Base-by-base conservation (phyloP, 495 filamentous ascomycete species). In the Penicillium herquei region DNA sequence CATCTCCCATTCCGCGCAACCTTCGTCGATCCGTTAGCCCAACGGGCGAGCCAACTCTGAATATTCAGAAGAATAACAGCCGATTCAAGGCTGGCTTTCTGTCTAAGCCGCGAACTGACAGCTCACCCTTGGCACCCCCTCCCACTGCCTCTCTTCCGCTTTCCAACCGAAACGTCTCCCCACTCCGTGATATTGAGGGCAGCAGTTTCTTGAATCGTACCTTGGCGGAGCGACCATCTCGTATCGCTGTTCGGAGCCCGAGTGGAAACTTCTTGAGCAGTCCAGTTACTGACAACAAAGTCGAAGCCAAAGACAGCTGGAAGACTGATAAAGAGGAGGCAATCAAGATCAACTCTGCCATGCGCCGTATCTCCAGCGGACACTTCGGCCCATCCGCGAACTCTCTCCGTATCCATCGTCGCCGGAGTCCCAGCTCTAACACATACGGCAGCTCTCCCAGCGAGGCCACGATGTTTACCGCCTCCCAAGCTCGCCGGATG, bases 61-160 rank as follows among this genome's bases (percentile, higher is more conserved):
- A 69, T 35, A 56, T 76, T 35, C 67, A 67, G 16, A 77, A 74
- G 61, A 92, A 89, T 62, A 83, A 81, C 51, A 92, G 84, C 70
- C 82, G 94, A 34, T 96, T 98, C 78, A 89, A 96, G 65, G 80
- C 92, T 33, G 94, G 94, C 26, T 96, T 96, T 69, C 76, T 98
- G 49, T 86, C 88, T 16, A 96, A 96, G 76, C 21, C 21, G 21
- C 86, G 81, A 58, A 59, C 70, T 1, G 74, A 81, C 52, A 84
- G 82, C 54, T 90, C 89, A 32, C 87, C 88, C 6, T 69, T 81
- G 16, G 65, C 65, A 26, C 77, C 87, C 18, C 87, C 86, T 7
- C 83, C 84, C 0, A 75, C 88, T 21, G 77, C 82, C 9, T 73
- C 63, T 12, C 59, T 90, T 34, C 81, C 80, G 54, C 80, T 84